Percentiles rank a stretch among this genome's conserved stretches.
These are phyloP conservation scores for Hanseniaspora meyeri DNA, from an alignment of 805 yeast genomes.

Conservation along the genomic window DNA sequence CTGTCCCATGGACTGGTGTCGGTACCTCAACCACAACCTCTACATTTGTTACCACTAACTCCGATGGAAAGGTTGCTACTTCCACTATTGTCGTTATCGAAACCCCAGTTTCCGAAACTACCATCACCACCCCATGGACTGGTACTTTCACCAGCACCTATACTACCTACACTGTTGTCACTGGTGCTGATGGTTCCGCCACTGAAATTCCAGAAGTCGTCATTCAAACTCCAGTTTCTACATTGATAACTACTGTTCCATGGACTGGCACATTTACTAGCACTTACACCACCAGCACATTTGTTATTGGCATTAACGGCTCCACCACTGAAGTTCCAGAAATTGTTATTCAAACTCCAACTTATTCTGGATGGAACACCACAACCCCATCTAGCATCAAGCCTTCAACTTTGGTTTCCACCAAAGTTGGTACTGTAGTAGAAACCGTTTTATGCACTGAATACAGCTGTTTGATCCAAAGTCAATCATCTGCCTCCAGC, in stretches of 20 bases:
- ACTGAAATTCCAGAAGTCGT: constrained; percentile 14
- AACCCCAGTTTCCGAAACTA: not conserved
- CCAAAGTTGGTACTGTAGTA: not conserved
- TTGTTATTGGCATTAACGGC: constrained; percentile 14
- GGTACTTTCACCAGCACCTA: not conserved
- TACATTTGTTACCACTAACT: too few relatives aligned
- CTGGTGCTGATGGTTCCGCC: constrained; percentile 14
- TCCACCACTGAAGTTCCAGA: constrained; percentile 12
- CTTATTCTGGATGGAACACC: not conserved
- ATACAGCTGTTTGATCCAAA: constrained; percentile 12
- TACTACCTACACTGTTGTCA: not conserved
- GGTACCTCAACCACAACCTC: too few relatives aligned
- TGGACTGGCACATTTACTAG: not conserved
- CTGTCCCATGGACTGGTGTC: too few relatives aligned
- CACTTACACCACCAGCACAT: not conserved
- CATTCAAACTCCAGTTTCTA: constrained; percentile 12
- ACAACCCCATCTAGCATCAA: not conserved
- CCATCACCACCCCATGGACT: not conserved
- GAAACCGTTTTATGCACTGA: not conserved
- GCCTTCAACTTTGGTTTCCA: not conserved
- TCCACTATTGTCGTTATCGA: too few relatives aligned
- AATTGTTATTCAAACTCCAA: constrained; percentile 15
- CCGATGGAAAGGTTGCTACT: too few relatives aligned
- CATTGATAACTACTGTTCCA: too few relatives aligned
- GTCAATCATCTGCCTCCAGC: constrained; percentile 11